Percentiles rank a stretch among this genome's conserved stretches.
These are phyloP conservation scores for Ceratobasidium sp. DNA, from an alignment of 1,284 basidiomycete species.

Conservation along the genomic window DNA sequence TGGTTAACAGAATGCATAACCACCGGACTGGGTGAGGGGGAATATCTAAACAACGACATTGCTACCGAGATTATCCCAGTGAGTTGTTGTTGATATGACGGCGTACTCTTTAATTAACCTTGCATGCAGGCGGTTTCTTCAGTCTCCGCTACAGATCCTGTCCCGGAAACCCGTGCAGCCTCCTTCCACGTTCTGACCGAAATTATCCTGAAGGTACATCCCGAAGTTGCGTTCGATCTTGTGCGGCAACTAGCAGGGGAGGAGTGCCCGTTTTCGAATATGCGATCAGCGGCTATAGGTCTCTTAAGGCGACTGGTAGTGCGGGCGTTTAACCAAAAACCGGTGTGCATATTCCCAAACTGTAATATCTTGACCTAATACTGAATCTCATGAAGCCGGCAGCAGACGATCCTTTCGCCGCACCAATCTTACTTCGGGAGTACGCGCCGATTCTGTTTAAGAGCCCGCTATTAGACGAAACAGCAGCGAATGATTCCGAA, in stretches of 20 bases:
- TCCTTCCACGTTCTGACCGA: constrained; percentile 1
- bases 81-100: neutral
- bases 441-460: constrained; percentile 14
- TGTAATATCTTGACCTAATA: neutral
- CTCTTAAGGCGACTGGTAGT: constrained; percentile 32
- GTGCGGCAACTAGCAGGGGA: constrained; percentile 20
- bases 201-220: constrained; percentile 10
- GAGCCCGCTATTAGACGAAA: neutral
- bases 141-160: constrained; percentile 24
- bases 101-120: neutral
- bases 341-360: neutral
- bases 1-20: constrained; percentile 3
- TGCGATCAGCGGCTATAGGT: constrained; percentile 25
- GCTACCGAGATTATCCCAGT: constrained; percentile 19
- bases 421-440: constrained; percentile 20
- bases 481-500: neutral
- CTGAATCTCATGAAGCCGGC: neutral
- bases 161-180: neutral
- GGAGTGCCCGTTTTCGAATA: constrained; percentile 34
- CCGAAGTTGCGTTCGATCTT: constrained; percentile 23
- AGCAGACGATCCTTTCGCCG: constrained; percentile 35
- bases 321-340: constrained; percentile 17
- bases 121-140: constrained; percentile 15
- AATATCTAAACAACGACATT: constrained; percentile 18
- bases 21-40: neutral